Base-by-base conservation (phyloP, 257 asterid genomes). In the Fraxinus cuspidata region DNA sequence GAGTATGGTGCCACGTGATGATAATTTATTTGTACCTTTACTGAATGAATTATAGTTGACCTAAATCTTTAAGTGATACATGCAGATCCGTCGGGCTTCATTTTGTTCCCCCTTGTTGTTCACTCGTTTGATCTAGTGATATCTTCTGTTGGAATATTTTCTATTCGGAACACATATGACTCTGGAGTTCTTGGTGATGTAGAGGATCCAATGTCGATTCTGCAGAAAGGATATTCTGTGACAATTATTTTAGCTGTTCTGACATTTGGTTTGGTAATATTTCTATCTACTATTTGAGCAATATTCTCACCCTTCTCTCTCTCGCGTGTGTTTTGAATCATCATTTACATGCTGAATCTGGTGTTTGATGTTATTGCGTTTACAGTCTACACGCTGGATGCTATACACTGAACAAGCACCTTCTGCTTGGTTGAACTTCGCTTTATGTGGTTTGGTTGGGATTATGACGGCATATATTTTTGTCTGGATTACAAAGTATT, bases 61-160 rank as follows among this genome's bases (percentile, higher is more conserved):
- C 70, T 66, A 37, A 51, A 19, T 38, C 5, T 73, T 84, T 72
- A 73, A 76, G 82, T 63, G 69, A 63, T 80, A 18, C 78, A 28
- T 86, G 96, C 98, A 96, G 99, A 96, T 85, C 97, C 99, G 68
- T 93, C 98, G 34, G 99, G 99, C 75, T 96, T 96, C 87, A 91
- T 96, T 80, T 83, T 96, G 86, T 96, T 96, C 87, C 99, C 98
- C 72, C 98, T 96, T 7, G 99, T 96, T 76, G 96, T 96, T 81
- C 99, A 96, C 89, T 93, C 99, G 58, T 96, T 96, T 83, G 99
- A 96, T 88, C 91, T 96, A 88, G 87, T 93, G 84, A 87, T 96
- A 81, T 93, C 99, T 79, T 89, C 99, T 1, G 85, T 92, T 60
- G 99, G 99, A 64, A 93, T 96, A 82, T 86, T 96, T 81, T 93